Base-by-base conservation (phyloP, 441 rosid species). In the Croton setiger region DNA sequence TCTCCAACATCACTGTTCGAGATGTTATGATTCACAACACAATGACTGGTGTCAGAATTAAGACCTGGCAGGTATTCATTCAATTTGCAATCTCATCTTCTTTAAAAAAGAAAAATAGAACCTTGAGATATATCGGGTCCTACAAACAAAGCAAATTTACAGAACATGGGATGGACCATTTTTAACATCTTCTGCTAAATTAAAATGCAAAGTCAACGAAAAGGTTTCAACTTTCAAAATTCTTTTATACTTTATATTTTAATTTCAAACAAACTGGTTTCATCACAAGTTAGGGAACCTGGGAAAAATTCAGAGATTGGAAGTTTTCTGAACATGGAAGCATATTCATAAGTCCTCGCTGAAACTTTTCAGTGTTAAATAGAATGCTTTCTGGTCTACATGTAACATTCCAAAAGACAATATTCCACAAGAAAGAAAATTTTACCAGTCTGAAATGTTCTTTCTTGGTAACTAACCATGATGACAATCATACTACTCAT, bases 51-150 rank as follows among this genome's bases (percentile, higher is more conserved):
- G 96, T 89, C 66, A 82, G 98, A 78, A 91, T 96, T 71, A 96
- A 96, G 87, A 92, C 99, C 31, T 91, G 99, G 98, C 98, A 93
- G 96, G 98, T 92, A 84, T 64, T 67, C 59, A 48, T 51, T 52
- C 20, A 58, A 66, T 18, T 67, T 55, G 48, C 27, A 56, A 43
- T 68, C 62, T 69, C 41, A 69, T 37, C 27, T 62, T 37, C 56
- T 63, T 41, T 51, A 65, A 64, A 66, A 60, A 54, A 52, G 63
- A 60, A 54, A 52, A 0, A 27, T 27, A 27, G 31, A 27, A 2
- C 56, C 33, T 14, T 4, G 11, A 55, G 58, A 56, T 27, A 21
- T 31, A 43, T 65, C 18, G 51, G 33, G 36, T 31, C 51, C 43
- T 41, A 20, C 33, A 31, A 72, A 9, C 72, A 18, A n/a, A 60